Evolutionary conservation across 2,329 filamentous ascomycete species (phyloP).

Genomic region (Fusarium austroafricanum): DNA sequence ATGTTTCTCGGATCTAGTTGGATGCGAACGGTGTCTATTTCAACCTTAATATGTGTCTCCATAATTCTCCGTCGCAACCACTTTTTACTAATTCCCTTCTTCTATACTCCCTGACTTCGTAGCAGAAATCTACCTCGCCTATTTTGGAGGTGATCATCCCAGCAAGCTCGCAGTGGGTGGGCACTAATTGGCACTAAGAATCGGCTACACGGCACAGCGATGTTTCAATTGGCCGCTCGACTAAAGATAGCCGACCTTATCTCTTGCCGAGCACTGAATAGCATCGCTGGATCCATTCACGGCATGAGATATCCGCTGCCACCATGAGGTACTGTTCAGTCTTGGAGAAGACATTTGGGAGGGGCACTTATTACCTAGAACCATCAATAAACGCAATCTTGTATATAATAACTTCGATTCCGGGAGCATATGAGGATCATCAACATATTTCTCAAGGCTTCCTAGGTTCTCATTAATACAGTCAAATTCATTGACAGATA

Average conservation of each 20-base stretch:
- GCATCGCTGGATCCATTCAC: too few relatives aligned
- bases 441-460: background rate
- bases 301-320: too few relatives aligned
- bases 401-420: too few relatives aligned
- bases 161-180: too few relatives aligned
- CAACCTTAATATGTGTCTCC: background rate
- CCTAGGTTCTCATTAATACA: background rate
- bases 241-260: slow-evolving; percentile 1
- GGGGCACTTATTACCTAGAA: background rate
- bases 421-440: rapidly evolving
- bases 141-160: too few relatives aligned
- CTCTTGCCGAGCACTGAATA: background rate
- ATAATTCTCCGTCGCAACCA: rapidly evolving
- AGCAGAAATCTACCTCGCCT: too few relatives aligned
- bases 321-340: too few relatives aligned
- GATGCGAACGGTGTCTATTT: background rate
- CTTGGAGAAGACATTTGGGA: too few relatives aligned
- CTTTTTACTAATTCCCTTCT: background rate
- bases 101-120: too few relatives aligned
- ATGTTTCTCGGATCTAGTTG: background rate
- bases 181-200: too few relatives aligned
- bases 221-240: too few relatives aligned
- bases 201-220: too few relatives aligned
- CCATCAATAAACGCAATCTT: background rate
- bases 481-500: background rate